phyloP scores from a whole-genome alignment of 305 asterid species.

The Solanum hybrid region DNA sequence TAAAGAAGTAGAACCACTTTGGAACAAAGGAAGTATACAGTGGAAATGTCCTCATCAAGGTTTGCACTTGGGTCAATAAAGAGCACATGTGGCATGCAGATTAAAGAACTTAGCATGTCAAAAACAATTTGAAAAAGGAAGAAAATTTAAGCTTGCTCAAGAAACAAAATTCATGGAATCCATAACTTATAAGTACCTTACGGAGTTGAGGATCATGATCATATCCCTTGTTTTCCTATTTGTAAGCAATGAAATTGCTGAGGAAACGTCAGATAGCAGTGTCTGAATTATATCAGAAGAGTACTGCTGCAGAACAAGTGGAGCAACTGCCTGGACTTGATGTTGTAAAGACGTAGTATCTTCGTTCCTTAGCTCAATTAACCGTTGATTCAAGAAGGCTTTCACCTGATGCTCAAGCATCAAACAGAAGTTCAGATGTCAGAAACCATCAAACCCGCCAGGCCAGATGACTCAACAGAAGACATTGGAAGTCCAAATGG shows the following conservation, averaged over 20 bases:
- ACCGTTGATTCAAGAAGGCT: slow-evolving; percentile 84
- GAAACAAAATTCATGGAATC: not conserved
- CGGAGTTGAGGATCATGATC: slow-evolving; percentile 93
- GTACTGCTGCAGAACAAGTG: slow-evolving; percentile 84
- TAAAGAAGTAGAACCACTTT: not conserved
- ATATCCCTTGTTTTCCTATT: slow-evolving; percentile 85
- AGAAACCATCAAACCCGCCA: not conserved
- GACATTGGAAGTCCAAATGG: not conserved
- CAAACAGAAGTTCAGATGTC: slow-evolving; percentile 14
- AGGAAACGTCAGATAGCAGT: slow-evolving; percentile 64
- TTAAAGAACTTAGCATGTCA: not conserved
- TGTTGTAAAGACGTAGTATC: slow-evolving; percentile 85
- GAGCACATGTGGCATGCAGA: not conserved
- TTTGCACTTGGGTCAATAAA: not conserved
- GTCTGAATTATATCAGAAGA: slow-evolving; percentile 55
- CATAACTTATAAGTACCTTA: slow-evolving; percentile 38
- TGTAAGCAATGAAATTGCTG: slow-evolving; percentile 65
- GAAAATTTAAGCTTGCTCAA: not conserved
- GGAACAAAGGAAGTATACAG: not conserved
- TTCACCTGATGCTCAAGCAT: slow-evolving; percentile 46
- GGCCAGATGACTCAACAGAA: not conserved
- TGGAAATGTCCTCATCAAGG: not conserved
- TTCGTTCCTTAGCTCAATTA: slow-evolving; percentile 72
- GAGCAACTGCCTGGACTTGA: slow-evolving; percentile 95
- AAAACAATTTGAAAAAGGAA: not conserved